phyloP scores from a whole-genome alignment of 441 rosid species.

The Sinapis alba region DNA sequence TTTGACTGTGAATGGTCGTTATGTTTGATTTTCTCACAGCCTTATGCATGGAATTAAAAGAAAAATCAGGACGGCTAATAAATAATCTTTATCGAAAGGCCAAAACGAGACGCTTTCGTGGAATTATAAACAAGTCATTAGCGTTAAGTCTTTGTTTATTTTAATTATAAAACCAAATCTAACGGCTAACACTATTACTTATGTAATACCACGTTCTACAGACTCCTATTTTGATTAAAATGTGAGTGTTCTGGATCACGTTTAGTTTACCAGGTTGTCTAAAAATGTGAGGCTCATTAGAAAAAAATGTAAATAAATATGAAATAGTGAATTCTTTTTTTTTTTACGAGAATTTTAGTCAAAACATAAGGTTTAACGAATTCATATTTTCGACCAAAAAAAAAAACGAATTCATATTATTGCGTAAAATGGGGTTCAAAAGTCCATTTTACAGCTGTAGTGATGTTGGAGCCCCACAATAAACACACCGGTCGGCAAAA shows the following conservation, averaged over 20 bases:
- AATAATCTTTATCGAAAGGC: conserved; percentile 5
- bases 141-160: not conserved
- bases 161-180: conserved; percentile 18
- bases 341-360: not conserved
- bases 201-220: conserved; percentile 16
- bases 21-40: not conserved
- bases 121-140: conserved; percentile 14
- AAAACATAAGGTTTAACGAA: not conserved
- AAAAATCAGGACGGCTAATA: not conserved
- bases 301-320: too few species aligned
- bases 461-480: conserved; percentile 9
- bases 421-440: conserved; percentile 5
- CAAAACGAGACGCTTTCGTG: conserved; percentile 34
- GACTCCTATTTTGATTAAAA: not conserved
- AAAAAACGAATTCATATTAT: not conserved
- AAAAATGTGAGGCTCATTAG: not conserved
- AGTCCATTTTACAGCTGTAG: conserved; percentile 29
- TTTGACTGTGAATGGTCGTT: not conserved
- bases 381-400: too few species aligned
- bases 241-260: too few species aligned
- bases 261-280: not conserved
- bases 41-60: not conserved
- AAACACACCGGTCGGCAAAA: conserved; percentile 17
- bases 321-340: too few species aligned
- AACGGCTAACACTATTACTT: conserved; percentile 16